Evolutionary conservation across 2,329 filamentous ascomycete species (phyloP), one percentile per base, ranked within the genome.

Genomic region (Botryotinia calthae): DNA sequence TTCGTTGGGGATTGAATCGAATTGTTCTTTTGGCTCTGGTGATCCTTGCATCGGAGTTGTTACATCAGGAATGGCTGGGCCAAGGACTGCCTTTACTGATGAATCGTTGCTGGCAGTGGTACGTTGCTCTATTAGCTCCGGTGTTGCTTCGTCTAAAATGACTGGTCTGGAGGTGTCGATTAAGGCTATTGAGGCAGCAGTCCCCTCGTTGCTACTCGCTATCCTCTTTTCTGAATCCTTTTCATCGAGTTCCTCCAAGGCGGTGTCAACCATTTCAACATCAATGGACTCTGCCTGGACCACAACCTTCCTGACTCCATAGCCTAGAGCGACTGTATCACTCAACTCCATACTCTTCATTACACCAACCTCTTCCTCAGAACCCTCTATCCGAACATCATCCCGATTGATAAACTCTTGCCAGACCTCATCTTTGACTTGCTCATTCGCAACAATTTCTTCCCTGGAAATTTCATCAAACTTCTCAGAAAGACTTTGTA

Each of bases 371-470:
- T 72, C 70, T 51, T 54, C 61, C 28, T 42, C 54, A 12, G 63
- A 56, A 6, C 64, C 67, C 14, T 59, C 65, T 22, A 73, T 31
- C 34, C 72, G 12, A 20, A 74, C 63, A 68, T 72, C 70, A 20
- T 66, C 65, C 44, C 63, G 44, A 7, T 16, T 44, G 31, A 74
- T 28, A 31, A 76, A 69, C 25, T 37, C 54, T 61, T 73, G 56
- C 75, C 75, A 76, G 25, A 76, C 31, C 25, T 51, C 48, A 46
- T 73, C 72, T 46, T 73, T 75, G 28, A 65, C 20, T 8, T 51
- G 31, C 18, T 68, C 64, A 64, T 72, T 64, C 1, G 31, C 44
- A 14, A 51, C 56, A 46, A 56, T 34, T 31, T 62, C 62, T 59
- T 61, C 44, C 22, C 28, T 66, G 58, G 67, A 61, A 34, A 28